phyloP scores from a whole-genome alignment of 305 asterid genomes.

The Salvia sclarea region DNA sequence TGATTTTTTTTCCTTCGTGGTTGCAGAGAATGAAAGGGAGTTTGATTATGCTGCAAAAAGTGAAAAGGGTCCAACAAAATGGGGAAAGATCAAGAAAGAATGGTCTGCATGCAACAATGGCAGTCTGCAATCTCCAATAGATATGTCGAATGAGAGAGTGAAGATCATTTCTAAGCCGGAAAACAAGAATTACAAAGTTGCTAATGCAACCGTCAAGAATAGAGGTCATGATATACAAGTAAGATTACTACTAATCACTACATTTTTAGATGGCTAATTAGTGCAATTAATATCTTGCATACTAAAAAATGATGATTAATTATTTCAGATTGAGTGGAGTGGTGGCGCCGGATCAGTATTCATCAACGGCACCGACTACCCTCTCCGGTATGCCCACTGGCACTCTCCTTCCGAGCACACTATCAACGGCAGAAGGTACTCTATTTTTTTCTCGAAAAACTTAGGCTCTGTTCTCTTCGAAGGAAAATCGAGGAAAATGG shows the following conservation, averaged over 20 bases:
- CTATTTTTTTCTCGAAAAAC: no score
- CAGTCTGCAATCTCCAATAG: constrained; percentile 62
- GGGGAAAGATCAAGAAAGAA: constrained; percentile 65
- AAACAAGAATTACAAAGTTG: constrained; percentile 36
- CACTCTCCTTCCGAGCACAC: constrained; percentile 85
- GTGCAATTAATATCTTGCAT: no score
- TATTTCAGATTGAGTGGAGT: constrained; percentile 48
- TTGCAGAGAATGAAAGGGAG: constrained; percentile 62
- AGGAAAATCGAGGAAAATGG: no score
- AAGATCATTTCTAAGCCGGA: constrained; percentile 35
- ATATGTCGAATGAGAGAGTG: constrained; percentile 49
- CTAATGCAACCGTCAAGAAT: constrained; percentile 56
- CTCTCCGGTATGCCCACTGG: constrained; percentile 66
- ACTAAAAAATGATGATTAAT: background rate
- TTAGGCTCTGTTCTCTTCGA: no score
- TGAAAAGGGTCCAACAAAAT: constrained; percentile 58
- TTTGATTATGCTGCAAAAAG: constrained; percentile 49
- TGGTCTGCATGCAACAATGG: constrained; percentile 68
- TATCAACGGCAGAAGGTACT: constrained; percentile 60
- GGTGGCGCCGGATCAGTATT: constrained; percentile 57
- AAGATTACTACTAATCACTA: constrained; percentile 20
- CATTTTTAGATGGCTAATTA: no score
- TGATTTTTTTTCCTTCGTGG: no score
- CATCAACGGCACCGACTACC: constrained; percentile 47
- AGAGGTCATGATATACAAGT: constrained; percentile 79